Base-by-base conservation (phyloP, 2,329 filamentous ascomycete species). In the Colletotrichum musae region DNA sequence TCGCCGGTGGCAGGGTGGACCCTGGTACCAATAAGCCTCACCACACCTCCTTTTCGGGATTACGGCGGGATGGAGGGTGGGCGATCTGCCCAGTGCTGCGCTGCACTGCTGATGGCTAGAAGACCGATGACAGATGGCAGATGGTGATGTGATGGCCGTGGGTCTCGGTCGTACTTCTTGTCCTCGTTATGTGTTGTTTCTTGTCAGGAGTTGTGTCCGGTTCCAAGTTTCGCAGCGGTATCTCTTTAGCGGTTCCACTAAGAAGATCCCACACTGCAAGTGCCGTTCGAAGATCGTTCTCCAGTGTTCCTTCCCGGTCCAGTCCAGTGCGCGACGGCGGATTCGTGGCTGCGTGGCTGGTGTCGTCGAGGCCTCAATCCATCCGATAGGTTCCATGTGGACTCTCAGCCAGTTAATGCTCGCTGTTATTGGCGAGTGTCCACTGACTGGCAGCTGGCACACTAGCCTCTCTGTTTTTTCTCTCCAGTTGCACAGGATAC, bases 261-360 rank as follows among this genome's bases (percentile, higher is more conserved):
- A 36, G 7, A 36, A 36, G 32, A 36, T 36, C 32, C 32, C 32
- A 36, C 32, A 10, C 32, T 10, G 32, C 41, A 43, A 43, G 41
- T 43, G 41, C 41, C 41, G 41, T n/a, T 43, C 32, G 32, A 36
- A 2, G 32, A 36, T 36, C 32, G 32, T 36, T 36, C 32, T 36
- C 32, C 32, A 36, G 32, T 36, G 32, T 36, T 36, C 32, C 32
- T 10, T 36, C 32, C 7, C 32, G 10, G 32, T 36, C 32, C 32
- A 36, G 32, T 36, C 32, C 32, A 36, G 32, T 12, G 41, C 2
- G 41, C 15, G 15, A n/a, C 41, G 41, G 41, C 9, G 45, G 45
- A 48, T 48, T 48, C 45, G 45, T 48, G 45, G 45, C 45, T 48
- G 24, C 13, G 50, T 52, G 50, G 50, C 50, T 52, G 50, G 50